A percentile compares a stretch with the other conserved stretches of the same genome.
phyloP scores from a whole-genome alignment of 306 rosid species.

The Adenanthera pavonina region DNA sequence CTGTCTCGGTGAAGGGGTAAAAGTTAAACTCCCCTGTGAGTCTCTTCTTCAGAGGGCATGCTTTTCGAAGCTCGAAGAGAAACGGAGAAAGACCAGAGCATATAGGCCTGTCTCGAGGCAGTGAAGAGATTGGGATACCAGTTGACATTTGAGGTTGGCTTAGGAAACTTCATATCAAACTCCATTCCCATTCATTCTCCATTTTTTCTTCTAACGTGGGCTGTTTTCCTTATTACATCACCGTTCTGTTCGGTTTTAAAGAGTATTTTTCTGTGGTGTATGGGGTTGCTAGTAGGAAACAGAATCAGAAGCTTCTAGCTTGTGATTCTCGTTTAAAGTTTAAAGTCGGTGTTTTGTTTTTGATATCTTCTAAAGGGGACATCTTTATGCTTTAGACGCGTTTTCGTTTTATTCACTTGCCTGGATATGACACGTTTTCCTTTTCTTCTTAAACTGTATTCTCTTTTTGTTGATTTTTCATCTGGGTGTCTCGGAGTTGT shows the following conservation, averaged over 20 bases:
- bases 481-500: not conserved
- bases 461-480: constrained; percentile 12
- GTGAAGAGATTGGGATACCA: constrained; percentile 25
- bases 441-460: not conserved
- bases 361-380: not conserved
- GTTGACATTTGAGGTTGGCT: constrained; percentile 34
- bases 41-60: constrained; percentile 29
- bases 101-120: not conserved
- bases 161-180: not conserved
- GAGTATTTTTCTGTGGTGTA: not conserved
- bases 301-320: not conserved
- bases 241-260: not conserved
- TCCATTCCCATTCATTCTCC: constrained; percentile 10
- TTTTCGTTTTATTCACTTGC: not conserved
- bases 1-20: constrained; percentile 29
- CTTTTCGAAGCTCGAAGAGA: not conserved
- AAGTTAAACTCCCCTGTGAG: not conserved
- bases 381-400: constrained; percentile 28
- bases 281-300: not conserved
- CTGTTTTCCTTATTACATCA: not conserved
- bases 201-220: not conserved
- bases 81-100: constrained; percentile 1
- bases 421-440: not conserved
- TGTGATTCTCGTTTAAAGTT: not conserved
- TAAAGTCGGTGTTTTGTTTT: constrained; percentile 33